Base-by-base conservation (phyloP, 371 early-diverging fungal species). In the Actinomucor elegans region DNA sequence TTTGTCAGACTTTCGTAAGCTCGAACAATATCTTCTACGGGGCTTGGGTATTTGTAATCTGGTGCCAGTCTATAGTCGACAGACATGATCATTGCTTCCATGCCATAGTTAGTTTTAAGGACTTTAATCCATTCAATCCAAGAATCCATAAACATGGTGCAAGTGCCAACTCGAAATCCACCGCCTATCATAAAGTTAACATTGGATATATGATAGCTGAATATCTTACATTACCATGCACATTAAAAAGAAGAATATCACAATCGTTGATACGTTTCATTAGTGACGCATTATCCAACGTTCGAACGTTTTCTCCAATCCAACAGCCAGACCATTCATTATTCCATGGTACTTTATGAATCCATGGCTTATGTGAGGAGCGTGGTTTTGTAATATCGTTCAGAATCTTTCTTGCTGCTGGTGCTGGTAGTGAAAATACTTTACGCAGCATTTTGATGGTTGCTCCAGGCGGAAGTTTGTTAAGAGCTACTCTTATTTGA, bases 91-190 rank as follows among this genome's bases (percentile, higher is more conserved):
- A 78, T 46, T 4, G 54, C 63, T 15, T 59, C 58, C 12, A 78
- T n/a, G 5, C 66, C 57, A 27, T 73, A 69, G 33, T 78, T 68
- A 15, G 66, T 64, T 48, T 74, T 72, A 1, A 78, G 43, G 0
- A 59, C 32, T 1, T 66, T 59, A 1, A 78, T 51, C 71, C 71
- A 73, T 21, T 61, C 61, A 42, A 78, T 65, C n/a, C 62, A 59
- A 20, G 69, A 67, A 33, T 74, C 78, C 73, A 75, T 70, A 32
- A 66, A 78, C 78, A 78, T 78, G 33, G 73, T 78, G 34, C 71
- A 67, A 32, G 51, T 70, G 5, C 78, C 78, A 7, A 78, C 58
- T 42, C 78, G 64, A 41, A 75, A 78, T 12, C 78, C 78, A 33
- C 78, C 75, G 51, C 77, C 75, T 75, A 44, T 36, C 23, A 20